phyloP scores from a whole-genome alignment of 202 grass and related monocot genomes.

The Bolboschoenoplectus hybrid region DNA sequence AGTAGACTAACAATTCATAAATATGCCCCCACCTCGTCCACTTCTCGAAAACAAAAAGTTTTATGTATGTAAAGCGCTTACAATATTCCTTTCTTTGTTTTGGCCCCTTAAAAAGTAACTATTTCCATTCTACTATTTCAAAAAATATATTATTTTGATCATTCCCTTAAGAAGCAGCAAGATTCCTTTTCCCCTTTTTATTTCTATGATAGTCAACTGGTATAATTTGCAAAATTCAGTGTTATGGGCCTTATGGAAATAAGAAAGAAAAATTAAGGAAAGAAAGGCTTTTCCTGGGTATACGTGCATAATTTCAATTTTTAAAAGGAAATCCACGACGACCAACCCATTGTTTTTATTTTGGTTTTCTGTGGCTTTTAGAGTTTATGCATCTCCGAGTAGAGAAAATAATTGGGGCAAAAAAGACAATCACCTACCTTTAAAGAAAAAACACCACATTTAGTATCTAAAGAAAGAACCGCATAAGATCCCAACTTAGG shows the following conservation, averaged over 20 bases:
- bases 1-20: background rate
- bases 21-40: background rate
- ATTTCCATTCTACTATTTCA: background rate
- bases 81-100: background rate
- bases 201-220: background rate
- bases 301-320: constrained; percentile 6
- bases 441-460: background rate
- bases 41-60: background rate
- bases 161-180: background rate
- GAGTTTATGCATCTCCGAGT: background rate
- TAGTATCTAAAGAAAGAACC: background rate
- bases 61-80: background rate
- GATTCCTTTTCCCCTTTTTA: background rate
- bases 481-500: background rate
- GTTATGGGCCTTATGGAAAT: background rate
- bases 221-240: constrained; percentile 5
- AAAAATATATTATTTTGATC: background rate
- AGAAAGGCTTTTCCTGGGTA: background rate
- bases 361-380: background rate
- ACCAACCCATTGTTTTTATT: background rate
- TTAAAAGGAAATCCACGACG: background rate
- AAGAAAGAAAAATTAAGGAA: background rate
- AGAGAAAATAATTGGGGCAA: background rate
- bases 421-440: background rate
- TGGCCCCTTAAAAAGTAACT: background rate